A percentile compares a stretch with the other conserved stretches of the same genome.
These are phyloP conservation scores for Plectosphaerella cucumerina DNA, from an alignment of 2,329 filamentous ascomycete genomes.

Conservation along the genomic window DNA sequence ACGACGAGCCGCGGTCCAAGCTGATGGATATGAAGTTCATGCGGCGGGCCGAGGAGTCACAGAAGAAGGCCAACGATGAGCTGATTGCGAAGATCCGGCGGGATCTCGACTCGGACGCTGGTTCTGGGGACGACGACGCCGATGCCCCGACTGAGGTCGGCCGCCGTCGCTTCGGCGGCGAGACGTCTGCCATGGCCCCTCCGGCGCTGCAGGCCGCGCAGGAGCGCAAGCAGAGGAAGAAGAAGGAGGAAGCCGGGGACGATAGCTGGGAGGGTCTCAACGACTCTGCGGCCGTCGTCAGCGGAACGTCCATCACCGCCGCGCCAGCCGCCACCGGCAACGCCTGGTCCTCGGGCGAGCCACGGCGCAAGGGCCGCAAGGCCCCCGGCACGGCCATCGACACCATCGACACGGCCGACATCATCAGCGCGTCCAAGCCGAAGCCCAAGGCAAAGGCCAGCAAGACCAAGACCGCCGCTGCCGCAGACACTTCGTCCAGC, in stretches of 20 bases:
- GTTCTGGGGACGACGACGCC: constrained; percentile 39
- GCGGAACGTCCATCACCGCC: constrained; percentile 15
- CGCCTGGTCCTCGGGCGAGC: constrained; percentile 36
- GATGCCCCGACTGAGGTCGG: constrained; percentile 59
- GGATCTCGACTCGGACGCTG: constrained; percentile 64
- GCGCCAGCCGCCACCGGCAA: constrained; percentile 25
- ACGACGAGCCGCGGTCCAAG: constrained; percentile 56
- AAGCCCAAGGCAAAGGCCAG: constrained; percentile 16
- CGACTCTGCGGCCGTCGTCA: constrained; percentile 16
- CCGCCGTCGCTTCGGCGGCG: constrained; percentile 63
- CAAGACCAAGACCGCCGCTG: constrained; percentile 8
- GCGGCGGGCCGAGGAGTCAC: constrained; percentile 77
- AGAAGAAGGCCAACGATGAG: constrained; percentile 77
- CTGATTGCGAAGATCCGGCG: constrained; percentile 65
- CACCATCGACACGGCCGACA: constrained; percentile 31
- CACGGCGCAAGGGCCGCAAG: constrained; percentile 34
- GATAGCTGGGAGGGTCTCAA: constrained; percentile 9
- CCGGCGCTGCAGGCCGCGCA: constrained; percentile 21
- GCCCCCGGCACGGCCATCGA: constrained; percentile 25
- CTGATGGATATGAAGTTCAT: constrained; percentile 91
- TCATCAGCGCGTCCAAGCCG: constrained; percentile 23
- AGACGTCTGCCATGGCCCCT: constrained; percentile 26
- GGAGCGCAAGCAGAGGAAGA: constrained; percentile 22
- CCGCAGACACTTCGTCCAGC: constrained; percentile 16
- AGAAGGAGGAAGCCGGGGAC: constrained; percentile 18